Base-by-base conservation (phyloP, 805 yeast species). In the Candida pseudoglaebosa region DNA sequence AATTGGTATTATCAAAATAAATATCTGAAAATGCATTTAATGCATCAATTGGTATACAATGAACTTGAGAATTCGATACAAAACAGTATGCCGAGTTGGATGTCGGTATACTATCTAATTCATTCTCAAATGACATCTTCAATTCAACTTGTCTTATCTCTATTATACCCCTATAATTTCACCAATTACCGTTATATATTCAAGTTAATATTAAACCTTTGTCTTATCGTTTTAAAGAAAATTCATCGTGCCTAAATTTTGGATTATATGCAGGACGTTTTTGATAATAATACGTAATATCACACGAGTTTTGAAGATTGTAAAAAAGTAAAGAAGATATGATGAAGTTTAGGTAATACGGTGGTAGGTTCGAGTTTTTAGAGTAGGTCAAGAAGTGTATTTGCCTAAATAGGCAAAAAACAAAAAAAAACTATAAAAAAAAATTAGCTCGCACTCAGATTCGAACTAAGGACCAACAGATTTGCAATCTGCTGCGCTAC, bases 401-500 rank as follows among this genome's bases (percentile, higher is more conserved):
- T 22, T 22, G 26, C 8, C 10, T 22, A 22, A 17, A 9, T 12
- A 6, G 10, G 24, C 9, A 22, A 22, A 21, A 21, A 22, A 61
- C 68, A 69, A 62, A 62, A 54, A 44, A 37, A 45, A 82, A 90
- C 87, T 80, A n/a, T n/a, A n/a, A 22, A 61, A 69, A 69, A 62
- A 62, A 54, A 44, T 36, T 45, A 82, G 91, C 87, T 80, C 78
- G 82, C 80, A 75, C 86, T 82, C 93, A 82, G 95, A 80, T 62
- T 85, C 80, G 95, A 85, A 85, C 95, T 82, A 78, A 82, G 88
- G 91, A 85, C 95, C 95, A 83, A 81, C 85, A 83, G 95, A 85
- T 84, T 84, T 85, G 95, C 93, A 85, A 85, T 85, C 95, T 82
- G 86, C 88, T 84, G 91, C 95, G 89, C 91, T 84, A 84, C 95